Base-by-base conservation (phyloP, 805 yeast genomes). In the Sugiyamaella qingdaonensis region DNA sequence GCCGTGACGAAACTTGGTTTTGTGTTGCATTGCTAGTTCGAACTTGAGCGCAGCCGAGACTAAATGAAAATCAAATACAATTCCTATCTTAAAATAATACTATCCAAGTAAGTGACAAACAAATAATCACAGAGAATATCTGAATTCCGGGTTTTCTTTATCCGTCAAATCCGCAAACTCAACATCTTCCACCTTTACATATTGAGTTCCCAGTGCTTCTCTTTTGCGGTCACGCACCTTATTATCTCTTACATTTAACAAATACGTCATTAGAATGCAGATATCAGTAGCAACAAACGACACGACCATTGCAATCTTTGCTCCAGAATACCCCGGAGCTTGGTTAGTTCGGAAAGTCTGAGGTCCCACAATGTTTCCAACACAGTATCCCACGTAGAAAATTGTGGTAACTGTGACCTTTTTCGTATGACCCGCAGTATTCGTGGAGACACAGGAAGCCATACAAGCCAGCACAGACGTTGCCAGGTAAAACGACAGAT, bases 331-430 rank as follows among this genome's bases (percentile, higher is more conserved):
- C 39, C 67, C 63, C 4, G 90, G 90, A 14, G 80, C 82, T 53
- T 84, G 79, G 4, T 68, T 58, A 0, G 77, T 67, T 54, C 72
- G 75, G 70, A 86, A 86, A 14, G 86, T 75, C 67, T 84, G 89
- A 5, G 94, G 90, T 2, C 91, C 92, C 53, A 84, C 77, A 37
- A 85, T 71, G 64, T 84, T 82, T n/a, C 88, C 87, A 42, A 80
- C 78, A 37, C 87, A 81, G 64, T 84, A 86, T 3, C 81, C 85
- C 53, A 84, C 75, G 66, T 85, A 73, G 48, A 77, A 77, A 35
- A 82, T 66, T 7, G 84, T 82, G 49, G 80, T 79, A 19, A 80
- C 75, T 2, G 82, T 75, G 61, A 81, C 73, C 60, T 84, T 81
- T 67, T 86, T 87, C 9, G 91, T 84, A 56, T 80, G 77, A 11